Conservation (phyloP, 768 basidiomycete genomes). For the Chalciporus chontae region DNA sequence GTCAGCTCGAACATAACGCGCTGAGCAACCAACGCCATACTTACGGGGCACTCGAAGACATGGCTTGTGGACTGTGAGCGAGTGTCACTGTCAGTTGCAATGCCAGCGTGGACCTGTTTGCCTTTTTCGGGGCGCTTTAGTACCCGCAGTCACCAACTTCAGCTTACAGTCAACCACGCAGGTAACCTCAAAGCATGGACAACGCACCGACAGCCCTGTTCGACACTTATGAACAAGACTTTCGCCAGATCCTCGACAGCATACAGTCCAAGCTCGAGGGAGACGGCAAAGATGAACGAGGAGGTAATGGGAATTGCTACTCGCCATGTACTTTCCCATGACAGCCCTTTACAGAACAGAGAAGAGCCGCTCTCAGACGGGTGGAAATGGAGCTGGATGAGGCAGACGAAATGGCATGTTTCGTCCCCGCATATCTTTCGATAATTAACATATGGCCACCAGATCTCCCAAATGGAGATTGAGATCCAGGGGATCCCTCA, state of each 20-base stretch:
- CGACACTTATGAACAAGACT: constrained; percentile 91
- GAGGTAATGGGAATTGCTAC: constrained; percentile 48
- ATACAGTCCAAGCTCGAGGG: constrained; percentile 76
- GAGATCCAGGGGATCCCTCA: constrained; percentile 94
- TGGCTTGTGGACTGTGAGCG: constrained; percentile 20
- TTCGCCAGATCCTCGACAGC: constrained; percentile 73
- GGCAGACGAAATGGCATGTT: constrained; percentile 89
- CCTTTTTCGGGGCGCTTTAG: constrained; percentile 22
- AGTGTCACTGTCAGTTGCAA: not conserved
- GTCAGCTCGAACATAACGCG: constrained; percentile 10
- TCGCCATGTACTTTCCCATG: constrained; percentile 1
- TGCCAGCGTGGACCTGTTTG: constrained; percentile 12
- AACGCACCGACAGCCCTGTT: constrained; percentile 82
- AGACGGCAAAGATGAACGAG: constrained; percentile 59
- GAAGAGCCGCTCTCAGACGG: constrained; percentile 73
- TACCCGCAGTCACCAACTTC: not conserved
- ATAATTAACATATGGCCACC: constrained; percentile 3
- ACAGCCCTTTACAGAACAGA: constrained; percentile 54
- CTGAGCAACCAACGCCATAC: constrained; percentile 8
- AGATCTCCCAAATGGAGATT: constrained; percentile 99
- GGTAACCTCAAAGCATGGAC: constrained; percentile 53
- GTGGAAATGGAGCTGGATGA: constrained; percentile 97
- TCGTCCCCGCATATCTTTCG: not conserved
- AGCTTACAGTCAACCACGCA: not conserved
- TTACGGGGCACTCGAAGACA: constrained; percentile 35